phyloP scores from a whole-genome alignment of 2,329 filamentous ascomycete genomes.

The Diaporthe sp. region DNA sequence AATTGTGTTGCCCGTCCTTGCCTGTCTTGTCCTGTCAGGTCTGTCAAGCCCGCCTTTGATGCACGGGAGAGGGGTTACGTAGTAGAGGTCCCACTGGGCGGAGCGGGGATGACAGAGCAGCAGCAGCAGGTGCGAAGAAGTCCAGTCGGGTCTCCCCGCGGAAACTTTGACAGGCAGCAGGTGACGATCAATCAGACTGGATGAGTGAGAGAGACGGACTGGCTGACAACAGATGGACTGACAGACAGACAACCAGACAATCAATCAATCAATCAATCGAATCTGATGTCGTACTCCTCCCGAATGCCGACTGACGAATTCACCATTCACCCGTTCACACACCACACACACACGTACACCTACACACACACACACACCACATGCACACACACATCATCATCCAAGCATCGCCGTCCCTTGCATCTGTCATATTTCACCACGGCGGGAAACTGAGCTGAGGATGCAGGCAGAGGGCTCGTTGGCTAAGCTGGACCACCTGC shows the following conservation, averaged over 20 bases:
- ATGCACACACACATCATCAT: background rate
- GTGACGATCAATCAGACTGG: background rate
- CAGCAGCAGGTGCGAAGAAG: background rate
- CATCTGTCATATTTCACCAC: background rate
- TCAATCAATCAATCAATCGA: no score
- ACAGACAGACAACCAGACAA: background rate
- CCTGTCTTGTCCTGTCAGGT: no score
- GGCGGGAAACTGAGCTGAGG: background rate
- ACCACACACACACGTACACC: background rate
- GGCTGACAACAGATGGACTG: background rate
- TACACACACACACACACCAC: background rate
- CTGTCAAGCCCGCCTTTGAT: background rate
- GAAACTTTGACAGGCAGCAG: slow-evolving; percentile 1
- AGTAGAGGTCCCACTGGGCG: background rate
- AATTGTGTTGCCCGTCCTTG: slow-evolving; percentile 1
- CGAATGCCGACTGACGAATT: background rate
- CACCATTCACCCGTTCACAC: no score
- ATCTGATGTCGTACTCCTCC: background rate
- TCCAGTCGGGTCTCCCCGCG: slow-evolving; percentile 7
- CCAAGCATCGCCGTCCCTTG: slow-evolving; percentile 19
- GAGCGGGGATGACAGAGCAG: slow-evolving; percentile 3
- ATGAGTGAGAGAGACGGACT: background rate
- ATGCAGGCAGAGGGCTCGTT: background rate
- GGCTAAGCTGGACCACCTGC: slow-evolving; percentile 8
- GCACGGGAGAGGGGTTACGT: slow-evolving; percentile 16